These are phyloP conservation scores for Chaetomium olivaceum DNA, from an alignment of 2,329 filamentous ascomycete genomes.

Conservation along the genomic window DNA sequence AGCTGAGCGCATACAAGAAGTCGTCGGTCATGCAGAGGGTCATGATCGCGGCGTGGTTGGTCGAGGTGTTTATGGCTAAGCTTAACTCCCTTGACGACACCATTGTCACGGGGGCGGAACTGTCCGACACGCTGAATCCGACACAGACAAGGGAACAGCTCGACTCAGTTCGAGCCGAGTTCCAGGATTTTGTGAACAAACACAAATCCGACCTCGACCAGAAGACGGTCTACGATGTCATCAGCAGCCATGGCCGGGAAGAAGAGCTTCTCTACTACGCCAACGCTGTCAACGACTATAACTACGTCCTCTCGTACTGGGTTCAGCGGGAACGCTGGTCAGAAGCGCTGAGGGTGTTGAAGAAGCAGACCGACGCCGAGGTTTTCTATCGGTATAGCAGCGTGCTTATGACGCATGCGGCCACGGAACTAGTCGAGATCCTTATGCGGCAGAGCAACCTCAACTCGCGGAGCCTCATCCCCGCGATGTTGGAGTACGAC, in stretches of 20 bases:
- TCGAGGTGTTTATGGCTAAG: slow-evolving; percentile 97
- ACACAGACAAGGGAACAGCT: slow-evolving; percentile 73
- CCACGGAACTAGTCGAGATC: slow-evolving; percentile 87
- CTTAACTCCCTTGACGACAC: slow-evolving; percentile 92
- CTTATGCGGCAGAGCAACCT: slow-evolving; percentile 88
- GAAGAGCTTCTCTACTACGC: slow-evolving; percentile 91
- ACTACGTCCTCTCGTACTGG: slow-evolving; percentile 96
- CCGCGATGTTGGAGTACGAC: slow-evolving; percentile 92
- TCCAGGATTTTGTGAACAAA: slow-evolving; percentile 80
- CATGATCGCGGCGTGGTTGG: slow-evolving; percentile 93
- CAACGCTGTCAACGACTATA: slow-evolving; percentile 83
- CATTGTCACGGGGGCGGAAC: slow-evolving; percentile 83
- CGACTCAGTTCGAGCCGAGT: slow-evolving; percentile 71
- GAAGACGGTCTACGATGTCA: slow-evolving; percentile 92
- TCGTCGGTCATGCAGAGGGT: slow-evolving; percentile 85
- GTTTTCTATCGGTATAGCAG: slow-evolving; percentile 97
- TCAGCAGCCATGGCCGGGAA: slow-evolving; percentile 92
- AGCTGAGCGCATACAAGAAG: slow-evolving; percentile 79
- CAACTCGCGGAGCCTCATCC: slow-evolving; percentile 84
- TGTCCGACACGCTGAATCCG: slow-evolving; percentile 70
- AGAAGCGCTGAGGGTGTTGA: slow-evolving; percentile 83
- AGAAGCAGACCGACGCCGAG: slow-evolving; percentile 87
- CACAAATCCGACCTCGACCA: slow-evolving; percentile 86
- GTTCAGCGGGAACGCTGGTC: slow-evolving; percentile 91
- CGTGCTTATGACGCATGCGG: slow-evolving; percentile 88